Base-by-base conservation (phyloP, 148 eudicot genomes). In the Chenopodium suecicum region DNA sequence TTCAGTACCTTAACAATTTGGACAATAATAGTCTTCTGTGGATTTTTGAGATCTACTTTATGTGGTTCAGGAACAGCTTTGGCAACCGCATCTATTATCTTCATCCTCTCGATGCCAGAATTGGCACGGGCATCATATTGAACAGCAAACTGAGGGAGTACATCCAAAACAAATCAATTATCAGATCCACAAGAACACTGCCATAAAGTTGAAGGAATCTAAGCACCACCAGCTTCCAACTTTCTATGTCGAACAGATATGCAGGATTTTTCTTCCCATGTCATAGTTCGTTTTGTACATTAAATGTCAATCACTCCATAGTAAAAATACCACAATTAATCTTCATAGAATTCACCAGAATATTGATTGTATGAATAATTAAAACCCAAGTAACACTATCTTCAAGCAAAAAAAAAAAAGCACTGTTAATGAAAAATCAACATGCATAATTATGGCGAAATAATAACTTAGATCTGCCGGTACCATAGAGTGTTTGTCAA, bases 121-220 rank as follows among this genome's bases (percentile, higher is more conserved):
- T 96, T 96, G 83, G 99, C 98, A 25, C 99, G 95, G 60, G 98
- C 97, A 70, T 96, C 99, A 81, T 94, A 96, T 46, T 88, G 83
- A 48, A 96, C 98, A n/a, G 99, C 95, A 91, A 88, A 96, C 99
- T 96, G 87, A 73, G 63, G 73, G 11, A 70, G 41, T 16, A 17
- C 22, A 52, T 56, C 25, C 54, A 52, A 58, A 41, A 60, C 75
- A 58, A 74, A 78, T 41, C 62, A 72, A 25, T 64, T 32, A 29
- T 81, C 62, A n/a, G 48, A 68, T 73, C 52, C 78, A 74, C 31
- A 74, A 73, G 41, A 10, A 48, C 46, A 23, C 20, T 48, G 44
- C 60, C 12, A 80, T 13, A 44, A 27, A 16, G 16, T 64, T 54
- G 29, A 64, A n/a, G 48, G 3, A 34, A 37, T 34, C 17, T 70